phyloP scores from a whole-genome alignment of 2,329 filamentous ascomycete genomes.

The Ascochyta clinopodiicola region DNA sequence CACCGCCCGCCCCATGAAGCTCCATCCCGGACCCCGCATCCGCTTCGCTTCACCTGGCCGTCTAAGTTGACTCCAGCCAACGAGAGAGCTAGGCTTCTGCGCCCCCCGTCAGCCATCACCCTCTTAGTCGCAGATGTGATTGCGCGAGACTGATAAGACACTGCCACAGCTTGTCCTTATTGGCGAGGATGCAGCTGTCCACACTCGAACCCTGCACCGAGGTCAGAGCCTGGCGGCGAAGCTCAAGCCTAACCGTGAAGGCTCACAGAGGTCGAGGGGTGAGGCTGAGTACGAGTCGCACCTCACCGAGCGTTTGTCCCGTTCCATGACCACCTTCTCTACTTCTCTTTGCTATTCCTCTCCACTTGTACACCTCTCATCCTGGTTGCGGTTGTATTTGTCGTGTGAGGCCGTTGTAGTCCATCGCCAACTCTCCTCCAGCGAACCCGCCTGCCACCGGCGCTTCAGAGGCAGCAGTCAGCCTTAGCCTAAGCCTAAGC shows the following conservation, averaged over 20 bases:
- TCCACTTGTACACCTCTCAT: not conserved
- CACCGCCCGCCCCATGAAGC: not conserved
- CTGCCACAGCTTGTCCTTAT: conserved; percentile 9
- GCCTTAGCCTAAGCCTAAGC: not conserved
- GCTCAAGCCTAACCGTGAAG: conserved; percentile 8
- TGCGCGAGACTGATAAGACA: conserved; percentile 20
- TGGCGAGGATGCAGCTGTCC: conserved; percentile 7
- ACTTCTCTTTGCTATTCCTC: not conserved
- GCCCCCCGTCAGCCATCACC: conserved; percentile 17
- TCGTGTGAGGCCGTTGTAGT: not conserved
- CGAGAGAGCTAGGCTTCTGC: conserved; percentile 16
- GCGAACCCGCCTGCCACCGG: not conserved
- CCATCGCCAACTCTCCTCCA: not conserved
- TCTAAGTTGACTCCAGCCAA: conserved; percentile 2
- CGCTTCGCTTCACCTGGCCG: conserved; percentile 10
- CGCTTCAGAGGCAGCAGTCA: not conserved
- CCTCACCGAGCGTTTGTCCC: not conserved
- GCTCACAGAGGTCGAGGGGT: conserved; percentile 14
- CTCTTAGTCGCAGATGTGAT: conserved; percentile 19
- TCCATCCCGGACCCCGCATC: conserved; percentile 14
- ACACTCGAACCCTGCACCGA: conserved; percentile 11
- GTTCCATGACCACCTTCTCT: conserved; percentile 1
- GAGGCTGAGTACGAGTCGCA: conserved; percentile 10
- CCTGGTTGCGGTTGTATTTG: not conserved
- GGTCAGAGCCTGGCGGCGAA: conserved; percentile 10